A percentile compares a stretch with the other conserved stretches of the same genome.
Evolutionary conservation across 306 rosid species (phyloP).

Genomic region (Pterocarpus macrocarpus): DNA sequence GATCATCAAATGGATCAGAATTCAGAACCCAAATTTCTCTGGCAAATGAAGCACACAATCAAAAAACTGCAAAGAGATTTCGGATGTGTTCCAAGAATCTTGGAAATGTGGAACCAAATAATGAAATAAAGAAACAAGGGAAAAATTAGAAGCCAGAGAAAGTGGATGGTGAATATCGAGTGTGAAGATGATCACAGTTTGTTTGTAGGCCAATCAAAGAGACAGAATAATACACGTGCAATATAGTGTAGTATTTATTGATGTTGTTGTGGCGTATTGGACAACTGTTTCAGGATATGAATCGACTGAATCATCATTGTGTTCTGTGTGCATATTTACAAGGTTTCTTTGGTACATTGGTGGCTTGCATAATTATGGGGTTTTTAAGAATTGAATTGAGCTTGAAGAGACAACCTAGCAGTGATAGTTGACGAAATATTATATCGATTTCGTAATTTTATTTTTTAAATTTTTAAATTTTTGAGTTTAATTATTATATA

Average conservation of each 20-base stretch:
- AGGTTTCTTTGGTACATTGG: too few relatives aligned
- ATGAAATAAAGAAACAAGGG: not conserved
- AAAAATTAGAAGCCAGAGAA: not conserved
- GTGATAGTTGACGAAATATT: not conserved
- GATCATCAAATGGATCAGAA: not conserved
- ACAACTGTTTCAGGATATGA: not conserved
- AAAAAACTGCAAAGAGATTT: not conserved
- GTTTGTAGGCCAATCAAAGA: not conserved
- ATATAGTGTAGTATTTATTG: not conserved
- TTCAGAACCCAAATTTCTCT: conserved; percentile 16
- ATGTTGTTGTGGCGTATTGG: conserved; percentile 18
- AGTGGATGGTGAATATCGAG: not conserved
- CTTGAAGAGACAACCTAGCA: not conserved
- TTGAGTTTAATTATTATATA: too few relatives aligned
- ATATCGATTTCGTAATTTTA: too few relatives aligned
- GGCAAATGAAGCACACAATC: not conserved
- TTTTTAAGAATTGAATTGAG: too few relatives aligned
- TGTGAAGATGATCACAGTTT: not conserved
- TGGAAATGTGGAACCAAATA: conserved; percentile 10
- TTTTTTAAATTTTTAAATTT: too few relatives aligned
- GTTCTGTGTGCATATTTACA: not conserved
- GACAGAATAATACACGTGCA: not conserved
- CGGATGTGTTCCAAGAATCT: conserved; percentile 5
- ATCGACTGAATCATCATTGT: not conserved
- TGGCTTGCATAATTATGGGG: too few relatives aligned